Evolutionary conservation across 805 yeast species (phyloP).

Genomic region (Ogataea salicorniae): DNA sequence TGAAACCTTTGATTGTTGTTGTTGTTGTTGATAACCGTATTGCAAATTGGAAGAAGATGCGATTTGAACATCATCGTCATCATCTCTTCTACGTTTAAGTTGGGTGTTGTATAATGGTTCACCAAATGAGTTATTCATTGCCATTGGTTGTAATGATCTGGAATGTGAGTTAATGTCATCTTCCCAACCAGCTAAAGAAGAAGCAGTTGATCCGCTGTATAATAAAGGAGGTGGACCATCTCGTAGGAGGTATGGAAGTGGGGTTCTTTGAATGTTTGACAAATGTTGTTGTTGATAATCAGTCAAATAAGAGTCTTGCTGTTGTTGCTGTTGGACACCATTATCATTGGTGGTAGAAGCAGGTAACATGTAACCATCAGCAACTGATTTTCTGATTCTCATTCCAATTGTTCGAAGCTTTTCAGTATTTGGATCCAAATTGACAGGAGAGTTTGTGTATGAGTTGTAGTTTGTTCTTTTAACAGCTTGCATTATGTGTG

Average conservation of each 20-base stretch:
- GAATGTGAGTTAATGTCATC: slow-evolving; percentile 18
- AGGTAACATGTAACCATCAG: slow-evolving; percentile 47
- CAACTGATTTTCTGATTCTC: slow-evolving; percentile 65
- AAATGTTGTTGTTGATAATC: slow-evolving; percentile 17
- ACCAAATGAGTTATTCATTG: not conserved
- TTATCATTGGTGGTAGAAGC: not conserved
- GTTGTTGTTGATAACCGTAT: not conserved
- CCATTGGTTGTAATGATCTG: not conserved
- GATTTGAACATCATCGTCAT: slow-evolving; percentile 1
- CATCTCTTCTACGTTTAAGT: slow-evolving; percentile 13
- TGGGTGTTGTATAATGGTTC: not conserved
- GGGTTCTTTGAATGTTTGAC: slow-evolving; percentile 28
- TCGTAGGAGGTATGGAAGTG: slow-evolving; percentile 34
- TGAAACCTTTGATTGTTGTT: too few species aligned
- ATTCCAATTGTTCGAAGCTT: slow-evolving; percentile 56
- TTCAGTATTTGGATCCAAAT: slow-evolving; percentile 22
- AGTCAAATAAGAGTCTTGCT: slow-evolving; percentile 5
- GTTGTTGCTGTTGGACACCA: slow-evolving; percentile 3
- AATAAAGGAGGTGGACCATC: slow-evolving; percentile 41
- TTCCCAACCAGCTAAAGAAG: slow-evolving; percentile 42
- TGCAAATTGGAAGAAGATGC: not conserved
- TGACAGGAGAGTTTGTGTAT: not conserved
- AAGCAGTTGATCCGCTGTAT: slow-evolving; percentile 40
- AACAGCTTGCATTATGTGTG: slow-evolving; percentile 2
- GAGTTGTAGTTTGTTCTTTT: slow-evolving; percentile 3